Percentiles rank a stretch among this genome's conserved stretches.
Evolutionary conservation across 208 protist genomes (phyloP).

Genomic region (Tritrichomonas musculus): DNA sequence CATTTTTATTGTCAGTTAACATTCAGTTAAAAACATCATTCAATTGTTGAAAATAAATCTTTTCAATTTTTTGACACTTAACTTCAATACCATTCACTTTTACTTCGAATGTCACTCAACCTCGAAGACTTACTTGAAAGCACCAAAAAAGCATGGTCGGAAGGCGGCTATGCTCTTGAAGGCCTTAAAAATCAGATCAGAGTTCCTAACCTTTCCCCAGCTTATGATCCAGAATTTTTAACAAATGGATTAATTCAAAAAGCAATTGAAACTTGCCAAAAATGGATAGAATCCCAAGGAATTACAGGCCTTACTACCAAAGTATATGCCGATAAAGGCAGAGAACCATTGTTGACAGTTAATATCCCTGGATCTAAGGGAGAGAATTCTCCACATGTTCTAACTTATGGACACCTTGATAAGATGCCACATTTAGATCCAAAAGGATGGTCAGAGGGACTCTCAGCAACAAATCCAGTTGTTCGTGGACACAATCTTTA

Average conservation of each 20-base stretch:
- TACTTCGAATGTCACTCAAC: neutral
- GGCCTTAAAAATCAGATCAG: slow-evolving; percentile 38
- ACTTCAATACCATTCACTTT: too few relatives aligned
- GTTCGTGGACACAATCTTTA: slow-evolving; percentile 71
- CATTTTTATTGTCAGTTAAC: too few relatives aligned
- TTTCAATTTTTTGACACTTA: too few relatives aligned
- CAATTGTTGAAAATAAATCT: too few relatives aligned
- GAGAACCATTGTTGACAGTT: slow-evolving; percentile 69
- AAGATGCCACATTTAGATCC: slow-evolving; percentile 79
- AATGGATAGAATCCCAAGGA: slow-evolving; percentile 63
- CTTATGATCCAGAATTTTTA: slow-evolving; percentile 67
- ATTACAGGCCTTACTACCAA: slow-evolving; percentile 66
- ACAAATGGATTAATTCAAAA: slow-evolving; percentile 73
- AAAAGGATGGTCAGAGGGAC: slow-evolving; percentile 69
- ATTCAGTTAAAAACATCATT: too few relatives aligned
- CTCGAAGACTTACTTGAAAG: neutral
- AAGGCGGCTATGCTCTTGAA: neutral
- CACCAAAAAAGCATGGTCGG: neutral
- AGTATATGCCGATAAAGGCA: slow-evolving; percentile 60
- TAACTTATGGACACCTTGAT: slow-evolving; percentile 89
- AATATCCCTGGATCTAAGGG: slow-evolving; percentile 62
- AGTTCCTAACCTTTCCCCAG: slow-evolving; percentile 77
- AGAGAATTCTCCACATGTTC: slow-evolving; percentile 55
- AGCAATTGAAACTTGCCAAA: slow-evolving; percentile 67
- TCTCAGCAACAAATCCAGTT: slow-evolving; percentile 70